Conservation (phyloP, 306 rosid genomes). For the Glycine soja region DNA sequence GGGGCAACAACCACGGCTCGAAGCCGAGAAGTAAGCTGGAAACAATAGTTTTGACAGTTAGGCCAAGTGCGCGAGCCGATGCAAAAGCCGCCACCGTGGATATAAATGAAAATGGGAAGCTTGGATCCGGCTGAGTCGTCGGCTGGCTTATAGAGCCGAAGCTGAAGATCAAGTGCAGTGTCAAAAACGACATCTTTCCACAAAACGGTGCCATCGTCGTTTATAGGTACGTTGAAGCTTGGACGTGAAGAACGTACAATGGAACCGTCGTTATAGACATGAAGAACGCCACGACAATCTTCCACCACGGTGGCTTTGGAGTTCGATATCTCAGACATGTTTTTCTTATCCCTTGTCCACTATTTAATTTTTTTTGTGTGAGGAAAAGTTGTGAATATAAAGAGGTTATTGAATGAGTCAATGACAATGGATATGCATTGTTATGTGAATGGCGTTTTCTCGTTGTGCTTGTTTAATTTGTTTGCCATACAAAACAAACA, state of each 20-base stretch:
- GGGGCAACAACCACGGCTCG: conserved; percentile 65
- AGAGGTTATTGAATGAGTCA: not conserved
- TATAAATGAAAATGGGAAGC: conserved; percentile 74
- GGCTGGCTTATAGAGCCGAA: conserved; percentile 80
- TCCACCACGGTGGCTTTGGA: conserved; percentile 56
- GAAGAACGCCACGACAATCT: conserved; percentile 85
- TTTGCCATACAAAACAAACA: conserved; percentile 41
- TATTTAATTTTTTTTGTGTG: not conserved
- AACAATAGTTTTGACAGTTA: conserved; percentile 82
- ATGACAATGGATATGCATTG: not conserved
- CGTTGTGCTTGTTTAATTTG: not conserved
- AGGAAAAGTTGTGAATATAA: not conserved
- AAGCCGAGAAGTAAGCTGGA: conserved; percentile 63
- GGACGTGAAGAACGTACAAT: conserved; percentile 63
- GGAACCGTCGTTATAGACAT: conserved; percentile 80
- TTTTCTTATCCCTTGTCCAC: not conserved
- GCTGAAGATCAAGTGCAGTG: conserved; percentile 57
- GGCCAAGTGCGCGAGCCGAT: conserved; percentile 96
- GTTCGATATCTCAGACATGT: conserved; percentile 40
- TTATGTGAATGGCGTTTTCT: conserved; percentile 25
- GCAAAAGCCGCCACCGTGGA: conserved; percentile 95
- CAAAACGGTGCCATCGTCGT: conserved; percentile 66
- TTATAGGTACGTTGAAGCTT: conserved; percentile 59
- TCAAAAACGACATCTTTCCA: conserved; percentile 83
- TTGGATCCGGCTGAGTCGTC: conserved; percentile 37